These are phyloP conservation scores for Penicillium antarcticum DNA, from an alignment of 495 filamentous ascomycete genomes.

Conservation along the genomic window DNA sequence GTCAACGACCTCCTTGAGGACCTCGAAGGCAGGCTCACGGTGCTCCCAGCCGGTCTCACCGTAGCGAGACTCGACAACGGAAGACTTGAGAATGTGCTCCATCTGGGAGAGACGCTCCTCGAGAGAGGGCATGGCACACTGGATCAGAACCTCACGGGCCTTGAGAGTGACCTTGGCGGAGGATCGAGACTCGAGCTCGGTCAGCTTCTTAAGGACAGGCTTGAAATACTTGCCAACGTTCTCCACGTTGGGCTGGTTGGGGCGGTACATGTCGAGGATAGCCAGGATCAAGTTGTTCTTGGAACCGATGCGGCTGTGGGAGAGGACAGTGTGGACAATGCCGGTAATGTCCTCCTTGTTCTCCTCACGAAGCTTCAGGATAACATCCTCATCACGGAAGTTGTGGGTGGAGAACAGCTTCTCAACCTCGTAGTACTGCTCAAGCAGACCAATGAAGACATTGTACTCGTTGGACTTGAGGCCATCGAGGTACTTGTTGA, in stretches of 20 bases:
- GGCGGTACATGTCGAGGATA: slow-evolving; percentile 89
- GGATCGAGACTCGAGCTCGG: slow-evolving; percentile 84
- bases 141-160: slow-evolving; percentile 93
- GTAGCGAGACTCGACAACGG: slow-evolving; percentile 94
- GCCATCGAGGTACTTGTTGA: slow-evolving; percentile 81
- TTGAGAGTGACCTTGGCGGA: slow-evolving; percentile 96
- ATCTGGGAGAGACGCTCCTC: slow-evolving; percentile 94
- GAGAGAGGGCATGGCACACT: slow-evolving; percentile 91
- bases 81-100: slow-evolving; percentile 97
- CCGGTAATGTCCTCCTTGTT: slow-evolving; percentile 85
- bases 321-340: slow-evolving; percentile 84
- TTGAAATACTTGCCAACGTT: slow-evolving; percentile 89
- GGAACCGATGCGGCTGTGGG: slow-evolving; percentile 83
- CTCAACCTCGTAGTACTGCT: slow-evolving; percentile 80
- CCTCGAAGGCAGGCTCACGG: slow-evolving; percentile 78
- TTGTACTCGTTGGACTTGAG: slow-evolving; percentile 87
- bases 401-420: slow-evolving; percentile 80
- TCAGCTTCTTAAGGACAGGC: slow-evolving; percentile 75
- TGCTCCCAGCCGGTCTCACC: slow-evolving; percentile 98
- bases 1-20: slow-evolving; percentile 96
- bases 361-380: slow-evolving; percentile 90
- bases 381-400: slow-evolving; percentile 87
- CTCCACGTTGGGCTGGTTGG: slow-evolving; percentile 85
- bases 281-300: slow-evolving; percentile 95
- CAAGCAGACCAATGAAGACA: slow-evolving; percentile 72